Conservation (phyloP, 192 early-diverging fungal genomes). For the Endogone sp. region DNA sequence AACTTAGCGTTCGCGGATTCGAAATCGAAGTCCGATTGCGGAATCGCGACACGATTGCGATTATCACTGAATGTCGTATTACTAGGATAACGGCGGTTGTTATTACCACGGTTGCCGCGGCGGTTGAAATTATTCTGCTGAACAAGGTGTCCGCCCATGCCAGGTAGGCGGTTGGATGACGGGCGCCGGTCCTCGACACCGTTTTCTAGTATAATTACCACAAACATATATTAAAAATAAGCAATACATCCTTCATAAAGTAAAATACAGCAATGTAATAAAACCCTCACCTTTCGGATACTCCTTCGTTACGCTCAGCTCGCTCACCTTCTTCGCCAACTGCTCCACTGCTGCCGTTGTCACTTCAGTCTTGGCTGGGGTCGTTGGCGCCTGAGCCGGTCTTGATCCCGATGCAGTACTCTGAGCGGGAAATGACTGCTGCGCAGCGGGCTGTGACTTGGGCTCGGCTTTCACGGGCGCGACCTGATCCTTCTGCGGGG, state of each 20-base stretch:
- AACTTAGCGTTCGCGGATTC: constrained; percentile 95
- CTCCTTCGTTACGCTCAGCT: constrained; percentile 30
- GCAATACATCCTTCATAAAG: background rate
- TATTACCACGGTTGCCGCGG: constrained; percentile 18
- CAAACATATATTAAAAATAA: too few relatives aligned
- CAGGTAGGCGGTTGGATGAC: constrained; percentile 42
- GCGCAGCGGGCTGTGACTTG: background rate
- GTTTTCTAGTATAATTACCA: constrained; percentile 16
- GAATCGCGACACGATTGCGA: constrained; percentile 40
- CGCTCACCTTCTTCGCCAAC: constrained; percentile 52
- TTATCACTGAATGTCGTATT: constrained; percentile 34
- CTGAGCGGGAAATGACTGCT: background rate
- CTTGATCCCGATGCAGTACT: background rate
- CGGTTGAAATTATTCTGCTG: constrained; percentile 34
- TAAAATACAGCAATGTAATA: too few relatives aligned
- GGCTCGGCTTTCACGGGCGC: constrained; percentile 3
- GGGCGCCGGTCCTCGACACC: constrained; percentile 24
- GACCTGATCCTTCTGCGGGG: constrained; percentile 1
- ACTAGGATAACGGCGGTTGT: background rate
- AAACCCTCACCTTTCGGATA: background rate
- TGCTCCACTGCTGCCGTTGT: constrained; percentile 45
- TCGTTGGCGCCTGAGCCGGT: background rate
- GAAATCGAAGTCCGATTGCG: constrained; percentile 92
- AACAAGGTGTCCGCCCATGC: constrained; percentile 44
- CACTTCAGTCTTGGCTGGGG: constrained; percentile 21